A percentile compares a stretch with the other conserved stretches of the same genome.
These are phyloP conservation scores for Globisporangium lucens DNA, from an alignment of 352 stramenopile species.

Conservation along the genomic window DNA sequence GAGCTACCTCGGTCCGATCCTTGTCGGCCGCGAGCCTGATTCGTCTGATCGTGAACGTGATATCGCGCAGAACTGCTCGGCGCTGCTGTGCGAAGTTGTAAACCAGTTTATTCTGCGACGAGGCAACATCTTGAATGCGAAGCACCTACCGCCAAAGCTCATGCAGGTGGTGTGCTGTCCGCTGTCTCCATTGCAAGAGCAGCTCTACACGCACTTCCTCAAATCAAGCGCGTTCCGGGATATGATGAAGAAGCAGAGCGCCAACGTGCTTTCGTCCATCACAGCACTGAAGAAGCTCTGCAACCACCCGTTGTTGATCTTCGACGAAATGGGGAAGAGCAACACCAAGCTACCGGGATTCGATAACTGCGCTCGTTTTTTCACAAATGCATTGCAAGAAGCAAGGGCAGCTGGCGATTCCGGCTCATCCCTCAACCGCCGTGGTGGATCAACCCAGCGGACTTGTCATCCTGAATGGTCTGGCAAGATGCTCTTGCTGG, in stretches of 20 bases:
- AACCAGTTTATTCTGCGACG: slow-evolving; percentile 98
- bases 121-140: slow-evolving; percentile 98
- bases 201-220: slow-evolving; percentile 96
- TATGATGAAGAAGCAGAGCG: slow-evolving; percentile 94
- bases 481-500: slow-evolving; percentile 93
- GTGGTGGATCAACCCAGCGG: slow-evolving; percentile 40
- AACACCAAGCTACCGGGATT: slow-evolving; percentile 83
- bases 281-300: slow-evolving; percentile 96
- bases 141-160: slow-evolving; percentile 97
- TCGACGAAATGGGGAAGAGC: slow-evolving; percentile 79
- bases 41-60: slow-evolving; percentile 80
- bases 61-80: slow-evolving; percentile 85
- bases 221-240: slow-evolving; percentile 93
- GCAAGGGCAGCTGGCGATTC: slow-evolving; percentile 1
- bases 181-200: slow-evolving; percentile 93
- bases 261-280: slow-evolving; percentile 83
- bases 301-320: slow-evolving; percentile 96
- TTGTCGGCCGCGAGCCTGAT: slow-evolving; percentile 88
- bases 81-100: slow-evolving; percentile 95
- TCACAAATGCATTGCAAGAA: slow-evolving; percentile 33
- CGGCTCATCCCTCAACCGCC: slow-evolving; percentile 15
- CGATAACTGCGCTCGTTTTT: slow-evolving; percentile 68
- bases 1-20: slow-evolving; percentile 89
- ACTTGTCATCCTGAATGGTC: slow-evolving; percentile 86
- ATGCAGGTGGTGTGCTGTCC: slow-evolving; percentile 99